Evolutionary conservation across 768 basidiomycete genomes (phyloP).

Genomic region (Phaffia australis): DNA sequence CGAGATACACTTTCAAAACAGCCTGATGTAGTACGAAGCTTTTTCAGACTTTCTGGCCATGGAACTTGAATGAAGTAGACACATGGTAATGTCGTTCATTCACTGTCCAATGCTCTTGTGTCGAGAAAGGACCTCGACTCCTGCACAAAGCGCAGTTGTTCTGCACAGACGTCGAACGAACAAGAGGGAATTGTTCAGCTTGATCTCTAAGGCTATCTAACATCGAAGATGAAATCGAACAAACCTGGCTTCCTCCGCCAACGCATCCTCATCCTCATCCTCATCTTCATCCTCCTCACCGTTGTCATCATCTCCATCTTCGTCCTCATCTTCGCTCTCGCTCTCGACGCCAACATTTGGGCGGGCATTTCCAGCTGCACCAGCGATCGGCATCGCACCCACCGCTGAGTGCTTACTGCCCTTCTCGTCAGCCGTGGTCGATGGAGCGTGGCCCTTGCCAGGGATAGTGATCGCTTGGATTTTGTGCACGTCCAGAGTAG

Average conservation of each 20-base stretch:
- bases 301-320: slow-evolving; percentile 3
- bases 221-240: neutral
- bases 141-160: slow-evolving; percentile 18
- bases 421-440: neutral
- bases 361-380: neutral
- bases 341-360: slow-evolving; percentile 3
- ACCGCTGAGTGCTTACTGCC: slow-evolving; percentile 7
- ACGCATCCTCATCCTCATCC: slow-evolving; percentile 16
- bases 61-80: neutral
- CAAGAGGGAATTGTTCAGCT: neutral
- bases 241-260: slow-evolving; percentile 15
- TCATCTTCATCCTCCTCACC: slow-evolving; percentile 3
- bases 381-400: neutral
- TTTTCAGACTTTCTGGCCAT: too few species aligned
- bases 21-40: too few species aligned
- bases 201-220: neutral
- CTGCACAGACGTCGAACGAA: neutral
- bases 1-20: too few species aligned
- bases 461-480: too few species aligned
- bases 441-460: too few species aligned
- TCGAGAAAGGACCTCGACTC: slow-evolving; percentile 21
- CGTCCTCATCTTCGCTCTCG: neutral
- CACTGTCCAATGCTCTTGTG: slow-evolving; percentile 16
- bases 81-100: neutral
- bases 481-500: too few species aligned